Base-by-base conservation (phyloP, 768 basidiomycete genomes). In the Mycena rosella region DNA sequence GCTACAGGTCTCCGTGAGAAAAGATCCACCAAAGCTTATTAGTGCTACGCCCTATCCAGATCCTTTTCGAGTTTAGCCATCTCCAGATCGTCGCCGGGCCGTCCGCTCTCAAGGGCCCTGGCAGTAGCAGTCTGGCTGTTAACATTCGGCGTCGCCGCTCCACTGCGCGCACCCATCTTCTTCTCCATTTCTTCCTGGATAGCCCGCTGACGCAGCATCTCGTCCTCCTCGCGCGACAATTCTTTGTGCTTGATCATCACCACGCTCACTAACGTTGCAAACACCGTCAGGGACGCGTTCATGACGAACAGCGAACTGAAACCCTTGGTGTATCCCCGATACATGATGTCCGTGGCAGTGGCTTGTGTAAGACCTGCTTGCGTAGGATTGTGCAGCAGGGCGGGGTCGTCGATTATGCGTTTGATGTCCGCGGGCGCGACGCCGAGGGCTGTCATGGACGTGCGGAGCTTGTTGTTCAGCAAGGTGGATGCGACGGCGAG, bases 191-290 rank as follows among this genome's bases (percentile, higher is more conserved):
- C n/a, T n/a, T n/a, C n/a, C n/a, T n/a, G n/a, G n/a, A n/a, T n/a
- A n/a, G n/a, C n/a, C n/a, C n/a, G n/a, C n/a, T n/a, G n/a, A n/a
- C n/a, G n/a, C n/a, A n/a, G n/a, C n/a, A n/a, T 67, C 54, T 32
- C 14, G 34, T 56, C 55, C 53, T 56, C 60, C 60, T 3, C 9
- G 14, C 51, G 75, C 20, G 82, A 84, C 59, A 93, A 78, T 27
- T 90, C 85, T 61, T 87, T 84, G 67, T 89, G 87, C 63, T 86
- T 86, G 71, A 91, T 89, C 81, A 92, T 84, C 49, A 87, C 67
- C 17, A 89, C 74, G 61, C 87, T 86, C 22, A 87, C 78, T 34
- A 89, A 71, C n/a, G 86, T 85, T 6, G 88, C 89, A 1, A 87
- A 59, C 1, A 83, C 86, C 10, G 87, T 84, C 38, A 91, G 75